Percentiles rank a stretch among this genome's conserved stretches.
Conservation (phyloP, 768 basidiomycete species). For the Cyclocybe cylindracea region DNA sequence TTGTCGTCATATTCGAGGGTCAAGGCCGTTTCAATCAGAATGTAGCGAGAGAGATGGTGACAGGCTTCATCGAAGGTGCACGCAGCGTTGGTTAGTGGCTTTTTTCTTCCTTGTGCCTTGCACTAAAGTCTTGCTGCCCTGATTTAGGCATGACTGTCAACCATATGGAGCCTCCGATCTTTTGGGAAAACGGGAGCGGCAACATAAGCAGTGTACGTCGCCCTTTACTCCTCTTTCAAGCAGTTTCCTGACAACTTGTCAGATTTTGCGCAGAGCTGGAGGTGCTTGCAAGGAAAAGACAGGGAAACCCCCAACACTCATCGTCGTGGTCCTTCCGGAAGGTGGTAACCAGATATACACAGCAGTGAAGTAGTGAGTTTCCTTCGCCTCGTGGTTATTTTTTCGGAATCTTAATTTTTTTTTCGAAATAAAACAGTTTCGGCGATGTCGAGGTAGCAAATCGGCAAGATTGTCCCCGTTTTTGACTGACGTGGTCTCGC, state of each 20-base stretch:
- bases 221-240: neutral
- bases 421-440: conserved; percentile 48
- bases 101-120: conserved; percentile 29
- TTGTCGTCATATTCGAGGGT: conserved; percentile 65
- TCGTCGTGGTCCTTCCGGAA: conserved; percentile 75
- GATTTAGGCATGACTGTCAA: conserved; percentile 58
- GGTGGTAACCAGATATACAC: conserved; percentile 73
- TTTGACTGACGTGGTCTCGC: neutral
- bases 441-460: conserved; percentile 47
- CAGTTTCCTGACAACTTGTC: conserved; percentile 30
- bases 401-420: neutral
- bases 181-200: conserved; percentile 61
- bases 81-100: conserved; percentile 53
- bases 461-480: neutral
- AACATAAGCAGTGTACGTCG: conserved; percentile 37
- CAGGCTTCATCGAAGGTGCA: conserved; percentile 49
- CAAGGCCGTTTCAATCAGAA: conserved; percentile 49
- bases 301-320: conserved; percentile 47
- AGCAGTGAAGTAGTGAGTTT: conserved; percentile 74
- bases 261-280: conserved; percentile 56
- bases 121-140: conserved; percentile 27
- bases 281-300: conserved; percentile 40
- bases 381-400: neutral
- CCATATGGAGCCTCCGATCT: conserved; percentile 46
- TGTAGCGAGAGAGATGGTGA: conserved; percentile 52